These are phyloP conservation scores for Talaromyces sp. DNA, from an alignment of 2,329 filamentous ascomycete species.

Conservation along the genomic window DNA sequence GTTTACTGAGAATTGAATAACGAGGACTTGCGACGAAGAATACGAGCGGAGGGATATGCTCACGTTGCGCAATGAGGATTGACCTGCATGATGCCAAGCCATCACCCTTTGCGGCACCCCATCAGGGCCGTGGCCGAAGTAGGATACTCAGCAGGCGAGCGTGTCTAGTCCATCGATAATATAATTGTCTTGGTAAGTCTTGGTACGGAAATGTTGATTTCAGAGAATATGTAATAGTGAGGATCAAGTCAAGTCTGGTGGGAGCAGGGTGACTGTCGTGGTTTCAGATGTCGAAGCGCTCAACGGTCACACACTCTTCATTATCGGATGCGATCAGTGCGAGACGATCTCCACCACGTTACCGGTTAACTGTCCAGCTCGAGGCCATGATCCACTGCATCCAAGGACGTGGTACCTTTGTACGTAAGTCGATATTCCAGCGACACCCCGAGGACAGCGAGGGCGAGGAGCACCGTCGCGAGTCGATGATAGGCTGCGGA, in stretches of 20 bases:
- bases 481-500: not conserved
- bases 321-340: not conserved
- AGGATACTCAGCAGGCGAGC: not conserved
- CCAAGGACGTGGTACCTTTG: not conserved
- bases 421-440: not conserved
- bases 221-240: not conserved
- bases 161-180: not conserved
- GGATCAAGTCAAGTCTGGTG: not conserved
- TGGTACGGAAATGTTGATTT: not conserved
- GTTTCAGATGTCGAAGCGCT: not conserved
- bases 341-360: not conserved
- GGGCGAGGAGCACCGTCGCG: too few relatives aligned
- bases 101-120: not conserved
- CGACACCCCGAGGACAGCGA: not conserved
- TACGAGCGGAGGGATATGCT: not conserved
- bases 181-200: not conserved
- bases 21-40: not conserved
- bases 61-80: not conserved
- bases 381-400: not conserved
- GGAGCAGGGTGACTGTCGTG: not conserved
- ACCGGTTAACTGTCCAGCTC: not conserved
- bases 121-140: not conserved
- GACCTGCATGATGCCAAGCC: constrained; percentile 11
- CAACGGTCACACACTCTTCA: not conserved
- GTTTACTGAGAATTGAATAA: not conserved